phyloP scores from a whole-genome alignment of 1,139 yeast species.

The Zygosaccharomyces sapae region DNA sequence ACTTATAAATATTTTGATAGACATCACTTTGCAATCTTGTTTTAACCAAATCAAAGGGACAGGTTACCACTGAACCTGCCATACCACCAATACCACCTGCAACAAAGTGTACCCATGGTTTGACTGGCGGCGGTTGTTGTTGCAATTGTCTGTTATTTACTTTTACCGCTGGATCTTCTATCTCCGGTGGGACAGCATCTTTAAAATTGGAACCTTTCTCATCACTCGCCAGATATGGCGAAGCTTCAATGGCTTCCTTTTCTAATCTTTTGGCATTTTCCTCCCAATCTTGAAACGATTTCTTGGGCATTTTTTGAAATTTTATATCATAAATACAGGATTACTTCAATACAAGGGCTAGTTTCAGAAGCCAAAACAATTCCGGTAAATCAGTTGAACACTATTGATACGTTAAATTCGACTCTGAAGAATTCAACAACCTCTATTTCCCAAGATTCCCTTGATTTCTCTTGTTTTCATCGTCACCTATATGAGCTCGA shows the following conservation, averaged over 20 bases:
- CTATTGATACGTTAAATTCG: too few species aligned
- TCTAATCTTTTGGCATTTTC: constrained; percentile 20
- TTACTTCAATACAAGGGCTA: not conserved
- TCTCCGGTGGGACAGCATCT: constrained; percentile 21
- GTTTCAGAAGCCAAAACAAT: not conserved
- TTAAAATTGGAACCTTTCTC: constrained; percentile 45
- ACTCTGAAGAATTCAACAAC: not conserved
- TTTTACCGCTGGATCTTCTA: constrained; percentile 9
- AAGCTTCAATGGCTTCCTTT: constrained; percentile 54
- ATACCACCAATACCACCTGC: constrained; percentile 99
- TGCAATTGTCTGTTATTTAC: constrained; percentile 14
- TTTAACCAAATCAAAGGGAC: constrained; percentile 95
- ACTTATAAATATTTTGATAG: constrained; percentile 32
- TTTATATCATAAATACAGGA: not conserved
- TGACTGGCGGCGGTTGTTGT: constrained; percentile 37
- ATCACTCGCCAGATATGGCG: constrained; percentile 62
- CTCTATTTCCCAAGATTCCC: not conserved
- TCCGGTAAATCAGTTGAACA: too few species aligned
- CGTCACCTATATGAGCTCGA: not conserved
- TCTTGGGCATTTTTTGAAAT: constrained; percentile 26
- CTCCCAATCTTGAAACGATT: constrained; percentile 38
- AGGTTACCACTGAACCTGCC: constrained; percentile 92
- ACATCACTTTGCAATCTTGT: constrained; percentile 91
- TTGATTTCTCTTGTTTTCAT: constrained; percentile 2
- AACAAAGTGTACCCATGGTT: constrained; percentile 92